These are phyloP conservation scores for Eucalyptus regnans DNA, from an alignment of 345 rosid genomes.

Conservation along the genomic window DNA sequence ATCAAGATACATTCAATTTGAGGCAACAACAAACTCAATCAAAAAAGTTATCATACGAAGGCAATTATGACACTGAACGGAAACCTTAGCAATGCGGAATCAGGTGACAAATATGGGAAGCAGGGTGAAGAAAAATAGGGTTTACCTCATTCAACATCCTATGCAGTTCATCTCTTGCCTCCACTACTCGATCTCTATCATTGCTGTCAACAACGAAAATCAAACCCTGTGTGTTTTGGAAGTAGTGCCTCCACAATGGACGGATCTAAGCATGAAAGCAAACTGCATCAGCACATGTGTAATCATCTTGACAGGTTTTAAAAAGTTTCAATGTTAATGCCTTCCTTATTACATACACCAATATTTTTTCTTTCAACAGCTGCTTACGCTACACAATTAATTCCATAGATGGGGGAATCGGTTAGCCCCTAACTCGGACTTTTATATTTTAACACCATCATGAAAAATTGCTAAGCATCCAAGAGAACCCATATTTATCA, in stretches of 20 bases:
- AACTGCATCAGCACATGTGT: not conserved
- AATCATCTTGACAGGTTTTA: not conserved
- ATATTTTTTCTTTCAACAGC: not conserved
- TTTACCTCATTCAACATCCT: constrained; percentile 69
- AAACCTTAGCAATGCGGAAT: not conserved
- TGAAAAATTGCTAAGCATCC: not conserved
- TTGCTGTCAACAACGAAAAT: constrained; percentile 73
- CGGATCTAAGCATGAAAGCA: constrained; percentile 35
- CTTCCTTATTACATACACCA: not conserved
- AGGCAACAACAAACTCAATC: not conserved
- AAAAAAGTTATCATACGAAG: not conserved
- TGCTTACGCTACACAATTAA: not conserved
- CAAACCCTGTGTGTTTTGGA: constrained; percentile 75
- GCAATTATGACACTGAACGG: not conserved
- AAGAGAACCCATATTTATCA: not conserved
- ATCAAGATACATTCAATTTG: not conserved
- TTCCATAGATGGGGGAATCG: not conserved
- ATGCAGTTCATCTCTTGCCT: constrained; percentile 68
- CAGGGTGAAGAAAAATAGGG: not conserved
- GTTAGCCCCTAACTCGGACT: not conserved
- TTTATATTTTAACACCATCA: not conserved
- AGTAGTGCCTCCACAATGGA: constrained; percentile 77
- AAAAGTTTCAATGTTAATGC: not conserved
- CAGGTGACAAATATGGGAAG: not conserved
- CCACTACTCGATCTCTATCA: constrained; percentile 67